phyloP scores from a whole-genome alignment of 176 grass and related monocot genomes.

The Carex kokanica region DNA sequence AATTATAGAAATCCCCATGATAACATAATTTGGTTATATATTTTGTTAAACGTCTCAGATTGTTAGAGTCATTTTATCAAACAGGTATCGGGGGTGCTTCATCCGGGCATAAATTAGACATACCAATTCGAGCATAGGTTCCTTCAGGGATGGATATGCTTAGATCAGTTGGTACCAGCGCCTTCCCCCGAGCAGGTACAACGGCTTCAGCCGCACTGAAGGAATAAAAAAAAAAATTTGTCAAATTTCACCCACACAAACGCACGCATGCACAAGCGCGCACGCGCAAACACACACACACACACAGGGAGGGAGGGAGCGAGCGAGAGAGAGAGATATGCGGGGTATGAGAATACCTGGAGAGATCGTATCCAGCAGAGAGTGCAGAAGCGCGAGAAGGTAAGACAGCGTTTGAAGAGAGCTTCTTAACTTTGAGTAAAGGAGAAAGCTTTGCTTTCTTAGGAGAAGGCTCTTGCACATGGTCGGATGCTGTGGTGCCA shows the following conservation, averaged over 20 bases:
- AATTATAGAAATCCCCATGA: background rate
- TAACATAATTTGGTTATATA: background rate
- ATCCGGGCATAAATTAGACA: background rate
- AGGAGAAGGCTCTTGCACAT: slow-evolving; percentile 41
- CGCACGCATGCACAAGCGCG: background rate
- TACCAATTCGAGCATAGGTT: slow-evolving; percentile 91
- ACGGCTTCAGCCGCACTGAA: slow-evolving; percentile 41
- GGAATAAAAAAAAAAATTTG: background rate
- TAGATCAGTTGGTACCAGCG: slow-evolving; percentile 65
- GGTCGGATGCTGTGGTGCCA: slow-evolving; percentile 24
- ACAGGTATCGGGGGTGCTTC: background rate
- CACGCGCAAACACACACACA: too few species aligned
- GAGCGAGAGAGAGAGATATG: background rate
- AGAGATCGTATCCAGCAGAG: slow-evolving; percentile 92
- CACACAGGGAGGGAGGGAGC: background rate
- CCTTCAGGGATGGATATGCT: slow-evolving; percentile 75
- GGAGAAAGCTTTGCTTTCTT: slow-evolving; percentile 46
- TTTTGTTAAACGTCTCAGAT: background rate
- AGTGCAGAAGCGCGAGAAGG: slow-evolving; percentile 61
- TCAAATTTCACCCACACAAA: background rate
- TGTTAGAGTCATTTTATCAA: slow-evolving; percentile 27
- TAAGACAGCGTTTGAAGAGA: slow-evolving; percentile 63
- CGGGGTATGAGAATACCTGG: slow-evolving; percentile 35
- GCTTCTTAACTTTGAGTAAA: slow-evolving; percentile 75
- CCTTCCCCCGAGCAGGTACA: slow-evolving; percentile 82